A percentile compares a stretch with the other conserved stretches of the same genome.
phyloP scores from a whole-genome alignment of 2,329 filamentous ascomycete genomes.

The Paraphaeosphaeria sporulosa region DNA sequence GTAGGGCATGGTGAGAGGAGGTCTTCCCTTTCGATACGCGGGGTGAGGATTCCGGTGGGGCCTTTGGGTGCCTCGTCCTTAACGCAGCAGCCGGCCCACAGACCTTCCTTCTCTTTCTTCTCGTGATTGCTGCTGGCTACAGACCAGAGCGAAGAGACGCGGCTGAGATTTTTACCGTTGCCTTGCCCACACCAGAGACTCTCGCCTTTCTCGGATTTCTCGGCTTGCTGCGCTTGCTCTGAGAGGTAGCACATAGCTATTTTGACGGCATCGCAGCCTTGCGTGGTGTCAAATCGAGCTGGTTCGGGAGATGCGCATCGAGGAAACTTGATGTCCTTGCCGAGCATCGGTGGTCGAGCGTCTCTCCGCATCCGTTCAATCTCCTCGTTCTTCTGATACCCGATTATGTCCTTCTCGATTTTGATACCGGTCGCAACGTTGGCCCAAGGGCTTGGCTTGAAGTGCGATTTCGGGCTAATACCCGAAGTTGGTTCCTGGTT shows the following conservation, averaged over 20 bases:
- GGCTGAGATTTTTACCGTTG: constrained; percentile 39
- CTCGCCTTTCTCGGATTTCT: constrained; percentile 55
- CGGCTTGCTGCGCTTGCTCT: constrained; percentile 56
- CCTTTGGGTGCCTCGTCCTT: constrained; percentile 50
- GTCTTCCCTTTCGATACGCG: constrained; percentile 49
- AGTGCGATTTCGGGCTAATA: constrained; percentile 39
- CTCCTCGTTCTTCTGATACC: constrained; percentile 49
- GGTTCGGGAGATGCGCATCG: constrained; percentile 82
- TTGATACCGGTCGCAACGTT: constrained; percentile 43
- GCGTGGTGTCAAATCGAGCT: constrained; percentile 83
- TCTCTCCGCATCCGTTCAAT: constrained; percentile 65
- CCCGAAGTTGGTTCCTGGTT: constrained; percentile 48
- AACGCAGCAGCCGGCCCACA: constrained; percentile 79
- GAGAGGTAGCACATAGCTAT: constrained; percentile 59
- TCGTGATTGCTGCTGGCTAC: constrained; percentile 55
- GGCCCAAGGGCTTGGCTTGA: constrained; percentile 47
- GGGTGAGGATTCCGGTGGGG: constrained; percentile 61
- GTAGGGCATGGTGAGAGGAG: constrained; percentile 52
- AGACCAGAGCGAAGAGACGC: constrained; percentile 46
- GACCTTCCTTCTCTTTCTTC: constrained; percentile 62
- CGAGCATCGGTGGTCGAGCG: constrained; percentile 84
- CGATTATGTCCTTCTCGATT: constrained; percentile 33
- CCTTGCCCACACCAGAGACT: constrained; percentile 65
- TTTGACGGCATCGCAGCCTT: constrained; percentile 61
- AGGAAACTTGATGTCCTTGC: constrained; percentile 80